phyloP scores from a whole-genome alignment of 2,329 filamentous ascomycete species.

The Epichloe gansuensis region DNA sequence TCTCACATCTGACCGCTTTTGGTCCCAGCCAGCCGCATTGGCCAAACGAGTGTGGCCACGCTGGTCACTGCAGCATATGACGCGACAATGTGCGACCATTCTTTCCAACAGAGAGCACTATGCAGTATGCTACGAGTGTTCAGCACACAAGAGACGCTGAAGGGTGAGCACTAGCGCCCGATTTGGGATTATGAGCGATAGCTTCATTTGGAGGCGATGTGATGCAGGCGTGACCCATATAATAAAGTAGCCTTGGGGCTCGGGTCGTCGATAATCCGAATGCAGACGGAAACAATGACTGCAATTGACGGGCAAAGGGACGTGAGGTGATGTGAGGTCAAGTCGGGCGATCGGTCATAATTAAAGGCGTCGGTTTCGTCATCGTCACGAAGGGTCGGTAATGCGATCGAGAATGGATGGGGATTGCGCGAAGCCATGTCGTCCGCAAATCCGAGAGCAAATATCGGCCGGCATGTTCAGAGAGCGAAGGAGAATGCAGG shows the following conservation, averaged over 20 bases:
- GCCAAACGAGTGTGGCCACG: neutral
- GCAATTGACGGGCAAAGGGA: neutral
- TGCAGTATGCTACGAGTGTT: neutral
- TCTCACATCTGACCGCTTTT: neutral
- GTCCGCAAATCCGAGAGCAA: neutral
- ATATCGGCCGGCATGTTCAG: neutral
- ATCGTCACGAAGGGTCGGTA: conserved; percentile 8
- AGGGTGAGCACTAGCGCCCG: neutral
- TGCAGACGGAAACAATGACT: neutral
- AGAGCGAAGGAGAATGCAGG: conserved; percentile 3
- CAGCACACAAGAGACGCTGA: neutral
- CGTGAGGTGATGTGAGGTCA: neutral
- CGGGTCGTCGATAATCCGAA: no score
- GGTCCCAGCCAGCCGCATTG: neutral
- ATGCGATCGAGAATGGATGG: conserved; percentile 5
- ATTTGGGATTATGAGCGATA: neutral
- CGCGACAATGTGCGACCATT: neutral
- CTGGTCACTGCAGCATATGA: neutral
- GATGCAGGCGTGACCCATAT: no score
- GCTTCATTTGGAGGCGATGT: neutral
- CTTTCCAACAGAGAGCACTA: neutral
- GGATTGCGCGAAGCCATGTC: neutral
- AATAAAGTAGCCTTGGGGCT: no score
- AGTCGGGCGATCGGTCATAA: neutral
- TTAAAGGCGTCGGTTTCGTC: conserved; percentile 6